phyloP scores from a whole-genome alignment of 2,329 filamentous ascomycete species.

The Nectriaceae sp. region DNA sequence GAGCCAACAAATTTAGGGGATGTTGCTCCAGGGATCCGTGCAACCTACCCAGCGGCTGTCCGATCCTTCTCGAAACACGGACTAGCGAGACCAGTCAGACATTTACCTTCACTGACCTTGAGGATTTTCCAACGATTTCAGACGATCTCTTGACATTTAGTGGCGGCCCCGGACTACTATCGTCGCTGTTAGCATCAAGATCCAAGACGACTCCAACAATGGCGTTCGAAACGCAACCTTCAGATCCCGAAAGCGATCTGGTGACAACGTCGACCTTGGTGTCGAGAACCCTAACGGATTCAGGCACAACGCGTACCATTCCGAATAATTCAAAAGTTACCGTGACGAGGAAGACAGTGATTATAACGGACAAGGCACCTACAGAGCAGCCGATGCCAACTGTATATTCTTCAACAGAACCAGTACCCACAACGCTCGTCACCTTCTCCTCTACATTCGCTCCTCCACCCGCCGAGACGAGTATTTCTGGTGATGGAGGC shows the following conservation, averaged over 20 bases:
- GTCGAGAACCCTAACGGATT: conserved; percentile 37
- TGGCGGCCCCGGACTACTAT: no score
- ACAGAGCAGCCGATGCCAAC: conserved; percentile 7
- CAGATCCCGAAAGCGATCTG: no score
- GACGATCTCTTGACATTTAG: no score
- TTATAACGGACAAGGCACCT: conserved; percentile 29
- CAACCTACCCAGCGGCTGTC: conserved; percentile 27
- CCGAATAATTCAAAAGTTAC: conserved; percentile 37
- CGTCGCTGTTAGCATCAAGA: no score
- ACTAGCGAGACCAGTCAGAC: no score
- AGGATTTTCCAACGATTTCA: no score
- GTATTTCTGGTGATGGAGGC: neutral
- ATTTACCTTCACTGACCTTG: no score
- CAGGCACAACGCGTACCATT: conserved; percentile 38
- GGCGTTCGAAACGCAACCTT: conserved; percentile 2
- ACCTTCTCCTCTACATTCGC: conserved; percentile 9
- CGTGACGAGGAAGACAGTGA: conserved; percentile 36
- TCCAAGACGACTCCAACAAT: conserved; percentile 2
- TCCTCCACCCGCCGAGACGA: conserved; percentile 14
- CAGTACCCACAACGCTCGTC: conserved; percentile 1
- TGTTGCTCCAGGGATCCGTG: conserved; percentile 52
- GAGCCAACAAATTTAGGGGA: conserved; percentile 38
- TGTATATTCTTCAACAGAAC: neutral
- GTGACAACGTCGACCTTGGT: no score
- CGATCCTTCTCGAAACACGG: neutral